phyloP scores from a whole-genome alignment of 2,329 filamentous ascomycete genomes.

The Calonectria hawksworthii region DNA sequence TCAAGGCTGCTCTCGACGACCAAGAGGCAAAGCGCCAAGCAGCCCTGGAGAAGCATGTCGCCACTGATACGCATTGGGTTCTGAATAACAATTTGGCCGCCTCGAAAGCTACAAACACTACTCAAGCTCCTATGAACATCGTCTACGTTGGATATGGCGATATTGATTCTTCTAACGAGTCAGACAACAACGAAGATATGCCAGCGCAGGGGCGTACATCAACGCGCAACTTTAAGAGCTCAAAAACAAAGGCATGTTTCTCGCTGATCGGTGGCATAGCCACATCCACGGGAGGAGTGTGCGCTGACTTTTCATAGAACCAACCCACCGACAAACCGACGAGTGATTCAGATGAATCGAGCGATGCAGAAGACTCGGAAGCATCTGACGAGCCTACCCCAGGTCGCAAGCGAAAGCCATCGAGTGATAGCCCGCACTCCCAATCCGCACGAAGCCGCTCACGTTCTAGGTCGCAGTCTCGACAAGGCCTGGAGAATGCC shows the following conservation, averaged over 20 bases:
- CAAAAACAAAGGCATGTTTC: slow-evolving; percentile 46
- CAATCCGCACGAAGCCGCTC: slow-evolving; percentile 45
- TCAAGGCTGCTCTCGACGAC: slow-evolving; percentile 74
- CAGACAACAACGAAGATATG: slow-evolving; percentile 52
- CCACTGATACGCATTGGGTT: slow-evolving; percentile 83
- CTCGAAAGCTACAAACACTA: slow-evolving; percentile 42
- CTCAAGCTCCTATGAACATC: slow-evolving; percentile 64
- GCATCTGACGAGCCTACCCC: slow-evolving; percentile 40
- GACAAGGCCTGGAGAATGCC: slow-evolving; percentile 42
- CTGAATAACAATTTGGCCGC: slow-evolving; percentile 64
- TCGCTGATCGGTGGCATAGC: not conserved
- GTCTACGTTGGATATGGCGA: slow-evolving; percentile 71
- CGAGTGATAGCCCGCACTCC: slow-evolving; percentile 38
- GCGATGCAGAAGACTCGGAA: slow-evolving; percentile 43
- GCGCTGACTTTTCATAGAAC: slow-evolving; percentile 36
- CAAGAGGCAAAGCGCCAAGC: slow-evolving; percentile 76
- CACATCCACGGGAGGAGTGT: not conserved
- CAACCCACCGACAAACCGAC: slow-evolving; percentile 27
- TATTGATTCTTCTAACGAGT: slow-evolving; percentile 59
- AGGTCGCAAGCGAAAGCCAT: slow-evolving; percentile 46
- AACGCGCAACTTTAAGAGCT: slow-evolving; percentile 48
- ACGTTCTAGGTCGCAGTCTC: slow-evolving; percentile 50
- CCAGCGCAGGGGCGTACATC: slow-evolving; percentile 53
- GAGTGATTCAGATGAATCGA: slow-evolving; percentile 43
- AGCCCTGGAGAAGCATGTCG: slow-evolving; percentile 72